Conservation (phyloP, 208 protist species). For the Angomonas desouzai region DNA sequence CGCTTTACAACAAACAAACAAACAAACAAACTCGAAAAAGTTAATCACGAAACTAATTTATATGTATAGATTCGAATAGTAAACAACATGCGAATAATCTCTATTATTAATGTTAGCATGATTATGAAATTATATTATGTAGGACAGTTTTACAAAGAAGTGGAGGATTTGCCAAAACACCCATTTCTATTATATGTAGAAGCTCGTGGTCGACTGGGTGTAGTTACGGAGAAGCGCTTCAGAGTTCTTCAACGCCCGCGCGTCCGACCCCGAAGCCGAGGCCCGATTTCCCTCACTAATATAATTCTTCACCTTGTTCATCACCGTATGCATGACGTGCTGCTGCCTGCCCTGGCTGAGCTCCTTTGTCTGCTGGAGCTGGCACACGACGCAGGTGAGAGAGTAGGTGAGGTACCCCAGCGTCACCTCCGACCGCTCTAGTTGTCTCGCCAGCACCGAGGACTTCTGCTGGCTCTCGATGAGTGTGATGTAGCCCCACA, state of each 20-base stretch:
- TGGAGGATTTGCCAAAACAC: too few relatives aligned
- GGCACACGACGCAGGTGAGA: constrained; percentile 43
- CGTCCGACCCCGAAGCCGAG: background rate
- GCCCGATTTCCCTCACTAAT: background rate
- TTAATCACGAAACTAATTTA: too few relatives aligned
- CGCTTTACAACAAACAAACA: too few relatives aligned
- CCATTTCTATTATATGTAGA: too few relatives aligned
- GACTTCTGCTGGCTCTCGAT: background rate
- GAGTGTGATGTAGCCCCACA: background rate
- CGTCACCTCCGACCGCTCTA: constrained; percentile 14
- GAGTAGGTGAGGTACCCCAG: constrained; percentile 54
- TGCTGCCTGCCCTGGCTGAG: constrained; percentile 14
- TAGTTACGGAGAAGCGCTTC: background rate
- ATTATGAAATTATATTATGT: background rate
- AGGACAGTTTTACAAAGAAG: too few relatives aligned
- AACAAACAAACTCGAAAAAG: too few relatives aligned
- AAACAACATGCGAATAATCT: background rate
- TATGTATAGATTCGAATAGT: too few relatives aligned
- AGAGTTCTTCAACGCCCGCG: background rate
- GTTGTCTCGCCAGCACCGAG: constrained; percentile 16
- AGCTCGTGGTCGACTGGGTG: too few relatives aligned
- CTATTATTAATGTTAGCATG: background rate
- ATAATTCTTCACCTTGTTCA: background rate
- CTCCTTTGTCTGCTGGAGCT: constrained; percentile 35
- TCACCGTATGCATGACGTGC: background rate